These are phyloP conservation scores for Grifola frondosa DNA, from an alignment of 1,284 basidiomycete genomes.

Conservation along the genomic window DNA sequence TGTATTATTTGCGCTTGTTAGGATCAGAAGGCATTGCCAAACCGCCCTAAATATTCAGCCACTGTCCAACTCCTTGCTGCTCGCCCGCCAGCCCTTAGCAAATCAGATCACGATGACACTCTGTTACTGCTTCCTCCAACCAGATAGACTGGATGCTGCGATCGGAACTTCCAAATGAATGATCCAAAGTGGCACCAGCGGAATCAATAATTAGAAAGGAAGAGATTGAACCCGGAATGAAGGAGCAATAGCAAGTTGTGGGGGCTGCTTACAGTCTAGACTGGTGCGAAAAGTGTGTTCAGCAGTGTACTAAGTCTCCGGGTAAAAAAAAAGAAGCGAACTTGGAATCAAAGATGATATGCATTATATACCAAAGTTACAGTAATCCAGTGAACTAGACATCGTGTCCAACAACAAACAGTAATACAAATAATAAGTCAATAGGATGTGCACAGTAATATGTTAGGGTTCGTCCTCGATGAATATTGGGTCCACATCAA, in stretches of 20 bases:
- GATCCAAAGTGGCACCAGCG: slow-evolving; percentile 49
- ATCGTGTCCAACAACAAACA: neutral
- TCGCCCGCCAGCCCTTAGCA: too few species aligned
- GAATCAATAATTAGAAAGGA: slow-evolving; percentile 42
- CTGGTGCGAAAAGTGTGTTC: neutral
- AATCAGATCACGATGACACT: slow-evolving; percentile 47
- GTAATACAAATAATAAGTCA: slow-evolving; percentile 18
- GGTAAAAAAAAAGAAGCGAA: neutral
- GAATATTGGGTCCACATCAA: slow-evolving; percentile 78
- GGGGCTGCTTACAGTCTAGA: neutral
- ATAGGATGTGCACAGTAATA: neutral
- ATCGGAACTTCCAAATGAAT: slow-evolving; percentile 71
- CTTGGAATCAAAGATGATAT: too few species aligned
- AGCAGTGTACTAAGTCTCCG: neutral
- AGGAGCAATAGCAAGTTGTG: slow-evolving; percentile 31
- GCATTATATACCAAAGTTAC: too few species aligned
- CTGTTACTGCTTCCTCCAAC: slow-evolving; percentile 57
- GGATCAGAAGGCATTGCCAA: too few species aligned
- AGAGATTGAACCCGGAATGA: slow-evolving; percentile 31
- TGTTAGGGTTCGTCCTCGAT: slow-evolving; percentile 52
- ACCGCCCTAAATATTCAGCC: too few species aligned
- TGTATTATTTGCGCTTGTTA: too few species aligned
- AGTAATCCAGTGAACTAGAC: too few species aligned
- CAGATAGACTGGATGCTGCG: slow-evolving; percentile 59
- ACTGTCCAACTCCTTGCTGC: too few species aligned